Conservation (phyloP, 1,139 yeast genomes). For the Zygoascus meyerae region DNA sequence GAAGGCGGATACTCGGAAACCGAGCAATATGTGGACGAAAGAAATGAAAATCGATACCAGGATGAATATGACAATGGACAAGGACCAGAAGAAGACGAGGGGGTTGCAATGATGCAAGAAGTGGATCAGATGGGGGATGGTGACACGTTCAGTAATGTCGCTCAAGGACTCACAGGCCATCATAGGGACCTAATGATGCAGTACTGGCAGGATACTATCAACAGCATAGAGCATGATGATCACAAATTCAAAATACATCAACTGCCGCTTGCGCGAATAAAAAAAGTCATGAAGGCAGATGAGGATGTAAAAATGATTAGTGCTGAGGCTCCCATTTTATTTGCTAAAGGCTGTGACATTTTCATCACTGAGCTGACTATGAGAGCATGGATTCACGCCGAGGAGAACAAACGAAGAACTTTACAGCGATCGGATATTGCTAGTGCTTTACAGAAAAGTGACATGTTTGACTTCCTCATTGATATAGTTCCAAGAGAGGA, state of each 20-base stretch:
- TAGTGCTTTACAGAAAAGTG: constrained; percentile 88
- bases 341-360: constrained; percentile 96
- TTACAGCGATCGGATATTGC: constrained; percentile 92
- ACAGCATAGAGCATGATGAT: constrained; percentile 80
- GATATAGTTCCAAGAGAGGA: constrained; percentile 83
- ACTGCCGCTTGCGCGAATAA: constrained; percentile 87
- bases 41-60: constrained; percentile 2
- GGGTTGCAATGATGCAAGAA: constrained; percentile 5
- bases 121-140: constrained; percentile 10
- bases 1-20: constrained; percentile 5
- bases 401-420: constrained; percentile 89
- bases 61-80: constrained; percentile 10
- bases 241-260: constrained; percentile 94
- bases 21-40: constrained; percentile 6
- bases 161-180: constrained; percentile 81
- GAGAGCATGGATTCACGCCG: constrained; percentile 99
- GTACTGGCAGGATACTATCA: constrained; percentile 90
- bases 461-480: constrained; percentile 93
- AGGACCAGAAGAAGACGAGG: constrained; percentile 8
- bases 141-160: constrained; percentile 69
- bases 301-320: constrained; percentile 96
- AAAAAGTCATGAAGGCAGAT: constrained; percentile 95
- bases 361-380: constrained; percentile 93
- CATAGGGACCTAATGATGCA: constrained; percentile 87
- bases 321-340: constrained; percentile 95